Conservation (phyloP, 164 flowering plant species). For the grape (Vitis vinifera) region ASM3070453v1 NC_081811.1:10606501-10607000, state of each 20-base stretch:
- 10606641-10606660: too few relatives aligned
- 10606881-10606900: constrained; percentile 43
- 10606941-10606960: constrained; percentile 96
- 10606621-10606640: too few relatives aligned
- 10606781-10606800: constrained; percentile 88
- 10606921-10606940: constrained; percentile 71
- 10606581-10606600: too few relatives aligned
- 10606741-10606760: constrained; percentile 81
- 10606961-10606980: constrained; percentile 86
- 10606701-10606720: constrained; percentile 63
- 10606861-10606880: constrained; percentile 78
- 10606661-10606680: too few relatives aligned
- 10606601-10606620: too few relatives aligned
- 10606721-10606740: constrained; percentile 88
- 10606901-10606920: constrained; percentile 69
- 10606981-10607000: constrained; percentile 76
- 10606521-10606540: too few relatives aligned
- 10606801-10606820: constrained; percentile 88
- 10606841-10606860: constrained; percentile 93
- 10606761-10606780: constrained; percentile 85
- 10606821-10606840: constrained; percentile 99
- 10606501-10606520: too few relatives aligned
- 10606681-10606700: too few relatives aligned
- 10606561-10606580: too few relatives aligned
- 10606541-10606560: too few relatives aligned